Evolutionary conservation across 768 basidiomycete species (phyloP), one percentile per base, ranked within the genome.

Genomic region (Tylopilus cervinicoccineus): DNA sequence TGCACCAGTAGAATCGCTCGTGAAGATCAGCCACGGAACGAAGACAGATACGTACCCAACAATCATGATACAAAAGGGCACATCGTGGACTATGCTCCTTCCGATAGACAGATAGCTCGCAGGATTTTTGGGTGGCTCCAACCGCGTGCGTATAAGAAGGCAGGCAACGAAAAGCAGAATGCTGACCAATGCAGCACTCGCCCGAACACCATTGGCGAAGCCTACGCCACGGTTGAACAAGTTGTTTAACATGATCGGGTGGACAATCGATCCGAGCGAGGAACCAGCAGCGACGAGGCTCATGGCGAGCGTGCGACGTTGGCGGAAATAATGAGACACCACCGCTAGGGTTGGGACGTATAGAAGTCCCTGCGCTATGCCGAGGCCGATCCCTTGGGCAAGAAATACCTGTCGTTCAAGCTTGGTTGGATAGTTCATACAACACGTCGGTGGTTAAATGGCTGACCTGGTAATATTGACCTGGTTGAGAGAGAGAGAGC

Each of bases 171-270:
- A 22, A 17, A 78, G 64, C 6, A 75, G 45, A 5, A 61, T 62
- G 8, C 65, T 67, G 29, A 70, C 61, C 23, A 80, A 52, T 7
- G 65, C 75, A 13, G 76, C 77, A 40, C 75, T 78, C 19, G 70
- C 72, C 16, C 73, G 72, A n/a, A 76, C 76, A 26, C 76, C 76
- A 27, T 70, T 68, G n/a, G 70, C 63, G 29, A 78, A 81, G 69
- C 49, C 57, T n/a, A 56, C 26, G 5, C 42, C 37, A 7, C 52
- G 36, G 40, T 54, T 53, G 36, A 44, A 55, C 24, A 58, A 36
- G 27, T 56, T 58, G 52, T 69, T 69, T 58, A 67, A 69, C 69
- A 53, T 69, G 34, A 47, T 61, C 45, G 41, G 67, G 46, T 52
- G 68, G 23, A 55, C 53, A 28, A 58, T 38, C 2, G 61, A 13